These are phyloP conservation scores for Nicotiana paniculata DNA, from an alignment of 257 asterid species.

Conservation along the genomic window DNA sequence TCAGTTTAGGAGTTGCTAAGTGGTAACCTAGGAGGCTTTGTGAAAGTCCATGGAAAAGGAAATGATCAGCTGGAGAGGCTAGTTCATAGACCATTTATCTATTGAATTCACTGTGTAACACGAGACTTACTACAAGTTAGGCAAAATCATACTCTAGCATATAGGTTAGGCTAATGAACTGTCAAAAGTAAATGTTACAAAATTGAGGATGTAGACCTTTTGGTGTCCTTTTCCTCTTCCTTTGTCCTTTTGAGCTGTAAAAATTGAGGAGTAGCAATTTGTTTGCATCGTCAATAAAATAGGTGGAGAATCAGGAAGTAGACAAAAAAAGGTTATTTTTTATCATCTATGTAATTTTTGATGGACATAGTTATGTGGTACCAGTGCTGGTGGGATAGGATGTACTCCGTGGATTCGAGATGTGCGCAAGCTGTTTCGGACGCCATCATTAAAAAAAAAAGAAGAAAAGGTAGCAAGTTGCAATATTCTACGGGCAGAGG, in stretches of 20 bases:
- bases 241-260: not conserved
- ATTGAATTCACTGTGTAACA: not conserved
- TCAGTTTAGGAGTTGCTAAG: not conserved
- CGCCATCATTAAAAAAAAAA: fast-evolving
- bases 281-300: too few species aligned
- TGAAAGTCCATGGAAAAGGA: too few species aligned
- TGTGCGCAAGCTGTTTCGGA: too few species aligned
- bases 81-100: not conserved
- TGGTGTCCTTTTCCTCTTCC: not conserved
- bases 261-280: not conserved
- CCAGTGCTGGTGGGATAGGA: fast-evolving
- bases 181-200: not conserved
- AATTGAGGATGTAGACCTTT: not conserved
- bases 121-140: not conserved
- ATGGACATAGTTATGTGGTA: too few species aligned
- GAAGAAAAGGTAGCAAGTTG: not conserved
- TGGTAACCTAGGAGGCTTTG: too few species aligned
- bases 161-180: not conserved
- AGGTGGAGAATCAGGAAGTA: too few species aligned
- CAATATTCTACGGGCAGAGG: not conserved
- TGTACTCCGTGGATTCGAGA: too few species aligned
- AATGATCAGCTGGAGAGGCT: not conserved
- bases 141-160: not conserved
- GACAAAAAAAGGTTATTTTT: too few species aligned
- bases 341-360: too few species aligned